Evolutionary conservation across 2,329 filamentous ascomycete genomes (phyloP).

Genomic region (Hypoxylon sp.): DNA sequence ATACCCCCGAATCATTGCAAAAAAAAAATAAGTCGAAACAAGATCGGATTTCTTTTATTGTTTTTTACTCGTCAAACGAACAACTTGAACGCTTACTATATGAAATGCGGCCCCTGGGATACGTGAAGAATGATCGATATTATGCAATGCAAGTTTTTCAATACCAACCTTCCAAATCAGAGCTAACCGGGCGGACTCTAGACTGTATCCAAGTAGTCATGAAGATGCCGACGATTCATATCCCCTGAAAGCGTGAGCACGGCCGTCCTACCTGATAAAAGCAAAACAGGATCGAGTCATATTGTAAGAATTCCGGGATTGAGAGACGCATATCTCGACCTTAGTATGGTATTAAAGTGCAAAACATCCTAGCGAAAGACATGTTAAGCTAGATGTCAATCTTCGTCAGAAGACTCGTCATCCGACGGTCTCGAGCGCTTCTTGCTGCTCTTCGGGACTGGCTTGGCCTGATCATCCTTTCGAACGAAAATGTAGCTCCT

Average conservation of each 20-base stretch:
- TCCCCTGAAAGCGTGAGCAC: not conserved
- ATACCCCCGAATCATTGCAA: too few relatives aligned
- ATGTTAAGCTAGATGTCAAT: constrained; percentile 9
- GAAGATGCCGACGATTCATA: not conserved
- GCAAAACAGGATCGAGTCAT: not conserved
- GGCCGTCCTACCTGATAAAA: not conserved
- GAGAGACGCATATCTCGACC: not conserved
- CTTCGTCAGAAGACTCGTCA: constrained; percentile 46
- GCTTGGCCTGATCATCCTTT: constrained; percentile 59
- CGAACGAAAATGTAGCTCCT: constrained; percentile 72
- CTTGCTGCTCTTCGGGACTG: constrained; percentile 38
- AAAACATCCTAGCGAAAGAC: not conserved
- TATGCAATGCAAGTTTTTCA: not conserved
- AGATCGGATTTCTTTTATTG: too few relatives aligned
- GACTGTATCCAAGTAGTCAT: not conserved
- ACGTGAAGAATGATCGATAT: too few relatives aligned
- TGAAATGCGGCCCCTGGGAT: too few relatives aligned
- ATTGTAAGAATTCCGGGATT: not conserved
- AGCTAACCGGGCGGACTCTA: not conserved
- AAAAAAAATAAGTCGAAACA: too few relatives aligned
- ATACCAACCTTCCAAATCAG: not conserved
- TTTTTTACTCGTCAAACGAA: too few relatives aligned
- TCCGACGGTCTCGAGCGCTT: constrained; percentile 49
- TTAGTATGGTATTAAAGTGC: not conserved
- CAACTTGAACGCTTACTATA: too few relatives aligned